A percentile compares a stretch with the other conserved stretches of the same genome.
These are phyloP conservation scores for Rauvolfia tetraphylla DNA, from an alignment of 257 asterid species.

Conservation along the genomic window DNA sequence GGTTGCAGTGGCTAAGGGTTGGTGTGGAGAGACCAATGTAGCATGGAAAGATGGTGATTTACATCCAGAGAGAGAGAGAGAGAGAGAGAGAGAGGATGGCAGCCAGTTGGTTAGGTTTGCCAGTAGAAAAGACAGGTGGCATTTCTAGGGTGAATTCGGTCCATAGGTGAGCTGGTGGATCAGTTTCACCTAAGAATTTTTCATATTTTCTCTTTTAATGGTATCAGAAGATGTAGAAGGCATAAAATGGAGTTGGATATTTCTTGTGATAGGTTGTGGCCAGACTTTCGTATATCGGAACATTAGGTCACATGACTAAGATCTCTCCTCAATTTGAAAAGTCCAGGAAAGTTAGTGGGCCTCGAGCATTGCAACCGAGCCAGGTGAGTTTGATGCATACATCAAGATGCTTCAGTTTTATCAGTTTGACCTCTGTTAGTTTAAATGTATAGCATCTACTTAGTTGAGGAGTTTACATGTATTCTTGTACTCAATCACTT, in stretches of 20 bases:
- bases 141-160: too few relatives aligned
- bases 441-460: background rate
- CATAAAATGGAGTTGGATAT: background rate
- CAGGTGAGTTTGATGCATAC: slow-evolving; percentile 48
- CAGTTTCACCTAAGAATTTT: too few relatives aligned
- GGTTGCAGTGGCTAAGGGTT: too few relatives aligned
- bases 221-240: background rate
- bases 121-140: too few relatives aligned
- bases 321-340: slow-evolving; percentile 85
- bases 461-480: slow-evolving; percentile 1
- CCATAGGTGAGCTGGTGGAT: too few relatives aligned
- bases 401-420: too few relatives aligned
- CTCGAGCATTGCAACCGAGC: slow-evolving; percentile 97
- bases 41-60: too few relatives aligned
- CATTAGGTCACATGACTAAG: slow-evolving; percentile 88
- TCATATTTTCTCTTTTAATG: too few relatives aligned
- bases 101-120: too few relatives aligned
- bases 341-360: slow-evolving; percentile 97
- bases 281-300: slow-evolving; percentile 78
- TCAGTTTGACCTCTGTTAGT: background rate
- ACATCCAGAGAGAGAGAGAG: too few relatives aligned
- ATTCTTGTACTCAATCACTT: slow-evolving; percentile 20
- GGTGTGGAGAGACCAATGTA: too few relatives aligned
- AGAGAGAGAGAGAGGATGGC: too few relatives aligned
- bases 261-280: slow-evolving; percentile 52